These are phyloP conservation scores for Tephrocybe sp. DNA, from an alignment of 768 basidiomycete species.

Conservation along the genomic window DNA sequence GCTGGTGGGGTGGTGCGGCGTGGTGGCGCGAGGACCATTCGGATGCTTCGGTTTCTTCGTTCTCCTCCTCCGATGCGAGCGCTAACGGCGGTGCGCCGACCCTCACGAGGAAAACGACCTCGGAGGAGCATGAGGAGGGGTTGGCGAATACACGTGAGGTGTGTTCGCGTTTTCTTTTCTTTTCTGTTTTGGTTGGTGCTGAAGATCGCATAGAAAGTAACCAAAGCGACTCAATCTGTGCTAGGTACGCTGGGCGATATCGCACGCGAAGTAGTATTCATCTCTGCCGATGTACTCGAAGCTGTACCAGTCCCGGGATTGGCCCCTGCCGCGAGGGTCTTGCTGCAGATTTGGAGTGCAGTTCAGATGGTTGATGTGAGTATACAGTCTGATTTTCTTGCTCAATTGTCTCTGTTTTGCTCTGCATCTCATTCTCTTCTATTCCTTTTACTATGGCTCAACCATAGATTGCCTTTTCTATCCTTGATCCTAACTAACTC, in stretches of 20 bases:
- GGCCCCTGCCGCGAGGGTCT: conserved; percentile 43
- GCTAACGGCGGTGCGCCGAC: conserved; percentile 23
- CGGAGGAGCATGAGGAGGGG: conserved; percentile 37
- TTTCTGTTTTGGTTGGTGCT: conserved; percentile 3
- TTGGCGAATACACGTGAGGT: conserved; percentile 35
- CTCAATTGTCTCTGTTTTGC: neutral
- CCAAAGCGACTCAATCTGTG: conserved; percentile 33
- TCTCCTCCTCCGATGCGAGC: conserved; percentile 7
- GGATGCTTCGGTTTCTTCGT: neutral
- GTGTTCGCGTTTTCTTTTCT: no score
- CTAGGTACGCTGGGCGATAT: conserved; percentile 39
- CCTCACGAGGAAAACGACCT: conserved; percentile 29
- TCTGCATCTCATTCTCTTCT: neutral
- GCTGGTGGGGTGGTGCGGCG: neutral
- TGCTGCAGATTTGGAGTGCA: conserved; percentile 65
- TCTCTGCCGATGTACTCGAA: conserved; percentile 39
- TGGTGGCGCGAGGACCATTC: neutral
- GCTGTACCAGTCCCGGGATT: conserved; percentile 59
- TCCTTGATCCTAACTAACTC: neutral
- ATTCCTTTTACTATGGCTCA: no score
- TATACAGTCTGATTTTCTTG: conserved; percentile 10
- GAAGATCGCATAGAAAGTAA: conserved; percentile 26
- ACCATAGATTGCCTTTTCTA: no score
- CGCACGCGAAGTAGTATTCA: conserved; percentile 40
- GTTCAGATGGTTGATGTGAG: conserved; percentile 60